Base-by-base conservation (phyloP, 345 rosid genomes). In the Nephelium lappaceum region DNA sequence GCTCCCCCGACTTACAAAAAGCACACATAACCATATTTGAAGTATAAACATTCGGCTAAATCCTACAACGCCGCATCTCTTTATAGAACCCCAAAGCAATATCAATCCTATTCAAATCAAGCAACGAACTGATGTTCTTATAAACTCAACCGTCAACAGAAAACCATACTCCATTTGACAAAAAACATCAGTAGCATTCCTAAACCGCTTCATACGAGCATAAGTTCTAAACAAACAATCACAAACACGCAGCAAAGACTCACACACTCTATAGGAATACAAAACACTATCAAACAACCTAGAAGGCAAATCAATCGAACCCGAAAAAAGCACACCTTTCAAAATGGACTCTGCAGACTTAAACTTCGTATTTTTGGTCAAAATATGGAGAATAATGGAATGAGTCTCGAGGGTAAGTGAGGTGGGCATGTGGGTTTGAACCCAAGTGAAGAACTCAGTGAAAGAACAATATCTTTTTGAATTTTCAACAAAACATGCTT, bases 391-490 rank as follows among this genome's bases (percentile, higher is more conserved):
- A 5, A 93, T 70, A 0, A 92, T 81, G 1, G 98, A 89, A 81
- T 71, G 84, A 55, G 86, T 85, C 70, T 90, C 92, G 8, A 90
- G 91, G 58, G 92, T 86, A 78, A 72, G 91, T 6, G 88, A 85
- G 68, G 36, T 62, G 21, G 93, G 92, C 78, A 71, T 83, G 11
- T 68, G 85, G 77, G 84, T 77, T 76, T 87, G 69, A 8, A 82
- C 86, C 95, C 94, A 95, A 38, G 78, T 83, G 91, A 92, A 93
- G 88, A 92, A 92, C 67, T 93, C n/a, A n/a, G n/a, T 5, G 97
- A 92, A 61, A 95, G 88, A 74, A 93, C 89, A 77, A 79, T 76
- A 66, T 92, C 98, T 39, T 90, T 92, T 3, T 79, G 91, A 72
- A 86, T 84, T 83, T 87, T 93, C 18, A 95, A 45, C 65, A 93